Base-by-base conservation (phyloP, 2,329 filamentous ascomycete genomes). In the Penicillium frequentans region DNA sequence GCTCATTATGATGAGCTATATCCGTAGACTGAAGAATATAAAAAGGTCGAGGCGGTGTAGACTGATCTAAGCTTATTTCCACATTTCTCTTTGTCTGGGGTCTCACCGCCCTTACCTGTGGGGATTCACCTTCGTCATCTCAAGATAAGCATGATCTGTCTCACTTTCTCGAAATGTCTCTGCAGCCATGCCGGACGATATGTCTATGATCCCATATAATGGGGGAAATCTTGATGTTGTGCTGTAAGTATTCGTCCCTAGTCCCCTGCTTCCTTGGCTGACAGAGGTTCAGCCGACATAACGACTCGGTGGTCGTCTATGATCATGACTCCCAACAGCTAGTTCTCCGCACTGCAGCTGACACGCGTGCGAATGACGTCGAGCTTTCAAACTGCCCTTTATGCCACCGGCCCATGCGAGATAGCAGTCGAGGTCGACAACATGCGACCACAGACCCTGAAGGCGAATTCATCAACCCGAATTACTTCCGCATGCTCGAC, bases 401-500 rank as follows among this genome's bases (percentile, higher is more conserved):
- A 68, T 97, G 93, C 73, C 90, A 92, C 71, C 89, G 90, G 52
- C 86, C 91, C 19, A 83, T 85, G 64, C 79, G 76, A 29, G 87
- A 74, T 73, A 82, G 62, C 19, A 81, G 84, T 44, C 66, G 70
- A 24, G 69, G 70, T 21, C 68, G 71, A 29, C 69, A 69, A 51
- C 66, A 65, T 59, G 71, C 55, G 6, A 63, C 72, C 39, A 43
- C 60, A 53, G 72, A 64, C 64, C 70, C 65, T 61, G 73, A 69
- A 67, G 83, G 89, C 49, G 84, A 88, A 55, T 98, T 93, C 71
- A 90, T 97, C 65, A 89, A 93, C 68, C 93, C 93, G 2, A 86
- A 92, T 51, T 99, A 99, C 79, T 99, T 99, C 75, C 91, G 91
- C 68, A 93, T 98, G 89, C 86, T 99, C 42, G 89, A 85, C 45